Base-by-base conservation (phyloP, 2,329 filamentous ascomycete species). In the Emmonsiellopsis sp. region DNA sequence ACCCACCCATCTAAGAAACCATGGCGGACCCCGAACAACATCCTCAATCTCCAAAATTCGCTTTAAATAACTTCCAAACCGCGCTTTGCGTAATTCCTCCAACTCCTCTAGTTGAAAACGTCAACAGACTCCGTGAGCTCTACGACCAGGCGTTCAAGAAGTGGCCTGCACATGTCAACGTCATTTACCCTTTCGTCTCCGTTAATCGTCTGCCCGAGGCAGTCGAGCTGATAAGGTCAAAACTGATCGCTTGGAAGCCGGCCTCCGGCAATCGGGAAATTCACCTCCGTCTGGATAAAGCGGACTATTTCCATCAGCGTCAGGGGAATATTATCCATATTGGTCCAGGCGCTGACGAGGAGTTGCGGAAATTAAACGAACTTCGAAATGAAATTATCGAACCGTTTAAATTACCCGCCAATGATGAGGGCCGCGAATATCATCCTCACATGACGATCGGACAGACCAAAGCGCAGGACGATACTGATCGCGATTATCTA, bases 151-250 rank as follows among this genome's bases (percentile, higher is more conserved):
- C 77, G 0, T 79, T 78, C 58, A 71, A 71, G 30, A 79, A 74
- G 66, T 87, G 84, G 84, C 82, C 83, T 3, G 80, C 83, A 10
- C 84, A 86, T 59, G 63, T 86, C 61, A 87, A 86, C 59, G 66
- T 87, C 30, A 60, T 85, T 20, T 86, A 86, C 62, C 84, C 83
- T 0, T 87, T 86, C 63, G 80, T 85, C 6, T 63, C 67, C 2
- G 67, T 73, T 0, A 73, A 78, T 2, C 59, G 60, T 7, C 70
- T 87, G 2, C 60, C 68, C 1, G 59, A 63, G 16, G 80, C 78
- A 1, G 68, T 69, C 1, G 63, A 71, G 3, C 62, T 66, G 11
- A 69, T 79, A 37, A 61, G 71, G 31, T 62, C 70, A 2, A 62
- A 65, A n/a, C 49, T 76, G 9, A 53, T 55, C 13, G 51, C 40